Conservation (phyloP, 148 eudicot species). For the Nepenthes mirabilis region DNA sequence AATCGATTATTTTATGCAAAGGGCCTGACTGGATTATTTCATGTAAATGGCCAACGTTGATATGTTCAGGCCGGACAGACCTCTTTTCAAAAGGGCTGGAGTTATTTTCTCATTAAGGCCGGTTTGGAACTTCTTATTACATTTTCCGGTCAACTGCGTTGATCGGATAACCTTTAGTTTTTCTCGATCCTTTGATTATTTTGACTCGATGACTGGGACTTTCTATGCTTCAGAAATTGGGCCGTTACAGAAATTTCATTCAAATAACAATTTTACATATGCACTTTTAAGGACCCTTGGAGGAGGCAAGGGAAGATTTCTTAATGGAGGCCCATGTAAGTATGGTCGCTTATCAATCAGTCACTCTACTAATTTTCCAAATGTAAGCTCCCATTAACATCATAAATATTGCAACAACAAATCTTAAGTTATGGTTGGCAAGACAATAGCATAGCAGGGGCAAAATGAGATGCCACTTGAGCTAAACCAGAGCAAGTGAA, state of each 20-base stretch:
- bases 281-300: slow-evolving; percentile 33
- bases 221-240: no score
- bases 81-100: no score
- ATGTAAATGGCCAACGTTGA: no score
- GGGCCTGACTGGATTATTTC: no score
- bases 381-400: slow-evolving; percentile 20
- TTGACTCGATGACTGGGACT: no score
- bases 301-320: slow-evolving; percentile 37
- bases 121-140: no score
- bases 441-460: not conserved
- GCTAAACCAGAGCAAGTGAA: not conserved
- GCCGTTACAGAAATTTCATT: not conserved
- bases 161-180: no score
- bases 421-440: not conserved
- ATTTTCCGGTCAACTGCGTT: no score
- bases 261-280: slow-evolving; percentile 11
- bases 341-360: slow-evolving; percentile 30
- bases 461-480: not conserved
- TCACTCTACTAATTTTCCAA: slow-evolving; percentile 38
- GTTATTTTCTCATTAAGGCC: no score
- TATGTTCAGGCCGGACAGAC: no score
- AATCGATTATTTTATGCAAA: no score
- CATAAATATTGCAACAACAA: not conserved
- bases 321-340: slow-evolving; percentile 25
- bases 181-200: no score